These are phyloP conservation scores for Dalbergia oliveri DNA, from an alignment of 306 rosid species.

Conservation along the genomic window DNA sequence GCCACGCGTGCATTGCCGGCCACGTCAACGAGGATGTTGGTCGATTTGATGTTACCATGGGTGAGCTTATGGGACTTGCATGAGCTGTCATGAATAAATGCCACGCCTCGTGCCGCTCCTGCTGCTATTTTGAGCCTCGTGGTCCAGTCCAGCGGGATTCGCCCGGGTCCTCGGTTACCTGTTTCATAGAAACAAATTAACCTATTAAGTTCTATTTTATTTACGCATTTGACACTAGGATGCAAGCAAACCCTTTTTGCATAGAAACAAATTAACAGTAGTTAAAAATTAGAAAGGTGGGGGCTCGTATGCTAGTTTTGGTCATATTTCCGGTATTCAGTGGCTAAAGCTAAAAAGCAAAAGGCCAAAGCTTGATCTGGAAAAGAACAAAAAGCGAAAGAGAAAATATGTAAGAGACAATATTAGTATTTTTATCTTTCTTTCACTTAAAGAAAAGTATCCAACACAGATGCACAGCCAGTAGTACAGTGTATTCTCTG, in stretches of 20 bases:
- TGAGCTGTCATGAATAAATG: slow-evolving; percentile 71
- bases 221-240: too few relatives aligned
- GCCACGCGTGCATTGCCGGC: slow-evolving; percentile 69
- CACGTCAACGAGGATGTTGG: slow-evolving; percentile 74
- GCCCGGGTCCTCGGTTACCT: slow-evolving; percentile 95
- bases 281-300: too few relatives aligned
- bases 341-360: slow-evolving; percentile 30
- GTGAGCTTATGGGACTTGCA: slow-evolving; percentile 61
- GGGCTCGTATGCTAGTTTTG: slow-evolving; percentile 13
- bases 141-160: slow-evolving; percentile 93
- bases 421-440: slow-evolving; percentile 5
- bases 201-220: slow-evolving; percentile 1
- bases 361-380: slow-evolving; percentile 39
- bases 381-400: slow-evolving; percentile 53
- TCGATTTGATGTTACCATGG: slow-evolving; percentile 91
- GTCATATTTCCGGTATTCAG: slow-evolving; percentile 33
- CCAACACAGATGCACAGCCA: background rate
- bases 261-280: too few relatives aligned
- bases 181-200: background rate
- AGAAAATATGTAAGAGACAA: background rate
- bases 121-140: slow-evolving; percentile 83
- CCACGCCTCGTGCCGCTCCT: slow-evolving; percentile 79
- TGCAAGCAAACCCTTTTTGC: too few relatives aligned
- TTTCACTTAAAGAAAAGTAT: slow-evolving; percentile 24
- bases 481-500: too few relatives aligned